Evolutionary conservation across 495 filamentous ascomycete genomes (phyloP).

Genomic region (Usnea hakonensis): DNA sequence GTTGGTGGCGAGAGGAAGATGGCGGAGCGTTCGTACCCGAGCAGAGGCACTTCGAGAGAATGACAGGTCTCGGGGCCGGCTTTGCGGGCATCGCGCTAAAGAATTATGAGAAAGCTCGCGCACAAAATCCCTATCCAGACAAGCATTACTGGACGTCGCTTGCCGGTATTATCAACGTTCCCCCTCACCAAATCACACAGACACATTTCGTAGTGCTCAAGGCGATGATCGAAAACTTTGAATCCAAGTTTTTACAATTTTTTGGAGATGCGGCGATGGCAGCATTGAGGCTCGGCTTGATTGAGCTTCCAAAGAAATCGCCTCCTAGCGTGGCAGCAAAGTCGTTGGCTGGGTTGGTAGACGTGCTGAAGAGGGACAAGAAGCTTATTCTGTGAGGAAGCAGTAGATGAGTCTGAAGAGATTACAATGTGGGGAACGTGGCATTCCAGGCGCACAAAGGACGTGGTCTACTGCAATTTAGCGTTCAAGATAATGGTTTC

Average conservation of each 20-base stretch:
- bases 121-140: constrained; percentile 70
- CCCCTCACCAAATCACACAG: constrained; percentile 54
- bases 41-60: constrained; percentile 65
- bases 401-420: too few relatives aligned
- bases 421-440: neutral
- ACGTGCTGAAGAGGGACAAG: constrained; percentile 50
- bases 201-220: constrained; percentile 76
- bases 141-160: constrained; percentile 72
- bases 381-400: constrained; percentile 42
- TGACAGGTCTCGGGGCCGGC: constrained; percentile 78
- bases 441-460: neutral
- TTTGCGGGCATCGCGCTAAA: constrained; percentile 74
- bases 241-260: constrained; percentile 61
- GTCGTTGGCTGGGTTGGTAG: constrained; percentile 51
- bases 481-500: neutral
- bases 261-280: constrained; percentile 66
- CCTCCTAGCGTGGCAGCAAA: constrained; percentile 47
- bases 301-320: constrained; percentile 57
- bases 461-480: neutral
- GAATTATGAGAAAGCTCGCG: constrained; percentile 61
- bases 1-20: constrained; percentile 58
- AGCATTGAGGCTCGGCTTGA: constrained; percentile 54
- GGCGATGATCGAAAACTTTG: constrained; percentile 64
- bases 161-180: constrained; percentile 64
- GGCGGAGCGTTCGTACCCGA: constrained; percentile 50